Evolutionary conservation across 768 basidiomycete genomes (phyloP), one percentile per base, ranked within the genome.

Genomic region (Russula lepida): DNA sequence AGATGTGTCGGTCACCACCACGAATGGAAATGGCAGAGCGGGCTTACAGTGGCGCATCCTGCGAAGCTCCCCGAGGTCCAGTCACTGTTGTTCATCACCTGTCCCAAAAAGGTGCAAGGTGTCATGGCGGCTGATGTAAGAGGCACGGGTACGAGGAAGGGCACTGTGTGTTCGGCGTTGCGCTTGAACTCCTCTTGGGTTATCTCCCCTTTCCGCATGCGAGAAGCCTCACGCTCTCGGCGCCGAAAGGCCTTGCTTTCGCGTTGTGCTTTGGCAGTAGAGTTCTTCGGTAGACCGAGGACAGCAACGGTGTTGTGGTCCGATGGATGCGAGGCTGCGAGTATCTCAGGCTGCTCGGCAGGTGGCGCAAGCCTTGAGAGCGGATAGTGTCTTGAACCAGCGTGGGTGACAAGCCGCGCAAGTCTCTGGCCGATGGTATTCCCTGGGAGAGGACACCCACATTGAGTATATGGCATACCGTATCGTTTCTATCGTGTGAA

Each of bases 371-470:
- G 73, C 50, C 35, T 64, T 62, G 33, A 66, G 25, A 0, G 58
- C 33, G 46, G 69, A 48, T 54, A 71, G 65, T 51, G 58, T 56
- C 25, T 52, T 65, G 59, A 61, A 49, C 51, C 55, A 32, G 53
- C 56, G 50, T 12, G 57, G 35, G 47, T 63, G 32, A 54, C 43
- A 17, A 75, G 63, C 30, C 76, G 77, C 6, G 72, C 66, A 37
- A 83, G 71, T 37, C 72, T 75, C 65, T 79, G 74, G 2, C 75
- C 72, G 6, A 81, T 73, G 7, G 73, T 76, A 32, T 76, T 75
- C 6, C 78, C 79, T 0, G 79, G 78, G 5, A 75, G 68, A 0
- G 81, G 77, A 66, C 85, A 86, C 2, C 85, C 84, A 60, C 85
- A 87, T 63, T 81, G 76, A 53, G 74, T 78, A 70, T 87, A 87